Evolutionary conservation across 257 asterid species (phyloP).

Genomic region (Nicotiana undulata): DNA sequence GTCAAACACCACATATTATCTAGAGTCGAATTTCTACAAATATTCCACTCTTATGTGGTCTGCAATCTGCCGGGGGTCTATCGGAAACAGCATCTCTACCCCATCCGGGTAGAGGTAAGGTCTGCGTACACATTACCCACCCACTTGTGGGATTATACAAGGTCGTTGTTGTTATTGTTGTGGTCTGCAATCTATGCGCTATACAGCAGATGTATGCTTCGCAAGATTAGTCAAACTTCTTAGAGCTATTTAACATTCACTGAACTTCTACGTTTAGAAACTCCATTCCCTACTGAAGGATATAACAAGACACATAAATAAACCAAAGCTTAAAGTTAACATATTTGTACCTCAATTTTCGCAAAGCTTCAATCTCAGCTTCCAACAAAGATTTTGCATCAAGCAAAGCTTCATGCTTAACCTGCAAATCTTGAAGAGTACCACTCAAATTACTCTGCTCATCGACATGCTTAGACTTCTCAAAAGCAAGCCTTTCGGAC

Average conservation of each 20-base stretch:
- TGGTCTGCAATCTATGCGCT: neutral
- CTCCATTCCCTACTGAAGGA: neutral
- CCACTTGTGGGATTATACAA: too few species aligned
- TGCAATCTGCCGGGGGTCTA: too few species aligned
- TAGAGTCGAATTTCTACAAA: neutral
- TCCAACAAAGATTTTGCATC: conserved; percentile 70
- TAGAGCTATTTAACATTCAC: neutral
- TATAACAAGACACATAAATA: neutral
- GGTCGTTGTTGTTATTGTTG: too few species aligned
- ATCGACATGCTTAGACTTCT: conserved; percentile 32
- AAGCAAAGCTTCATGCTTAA: conserved; percentile 40
- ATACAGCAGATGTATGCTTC: neutral
- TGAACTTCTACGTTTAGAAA: neutral
- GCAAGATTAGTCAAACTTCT: neutral
- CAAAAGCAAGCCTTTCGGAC: conserved; percentile 42
- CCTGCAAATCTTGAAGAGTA: conserved; percentile 30
- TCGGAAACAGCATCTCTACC: too few species aligned
- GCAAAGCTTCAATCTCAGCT: conserved; percentile 79
- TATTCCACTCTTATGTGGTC: neutral
- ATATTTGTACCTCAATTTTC: conserved; percentile 61
- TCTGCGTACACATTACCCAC: too few species aligned
- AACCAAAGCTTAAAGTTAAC: neutral
- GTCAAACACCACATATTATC: neutral
- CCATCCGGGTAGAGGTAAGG: too few species aligned
- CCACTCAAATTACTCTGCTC: conserved; percentile 31